phyloP scores from a whole-genome alignment of 1,284 basidiomycete genomes.

The Xerocomus cyaneibrunnescens region DNA sequence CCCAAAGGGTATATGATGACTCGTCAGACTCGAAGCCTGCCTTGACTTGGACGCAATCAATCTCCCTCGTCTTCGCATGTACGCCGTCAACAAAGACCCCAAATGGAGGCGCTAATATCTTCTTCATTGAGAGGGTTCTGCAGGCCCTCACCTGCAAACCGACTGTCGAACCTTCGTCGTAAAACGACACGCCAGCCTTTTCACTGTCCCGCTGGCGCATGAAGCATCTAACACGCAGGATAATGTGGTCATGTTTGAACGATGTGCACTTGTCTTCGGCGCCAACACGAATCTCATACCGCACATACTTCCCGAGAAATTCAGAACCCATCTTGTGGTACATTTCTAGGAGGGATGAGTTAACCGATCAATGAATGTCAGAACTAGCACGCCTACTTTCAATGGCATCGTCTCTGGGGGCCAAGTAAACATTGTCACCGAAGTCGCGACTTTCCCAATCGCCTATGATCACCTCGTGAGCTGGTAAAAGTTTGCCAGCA shows the following conservation, averaged over 20 bases:
- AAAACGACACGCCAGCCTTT: conserved; percentile 4
- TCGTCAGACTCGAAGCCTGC: conserved; percentile 4
- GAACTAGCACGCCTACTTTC: conserved; percentile 19
- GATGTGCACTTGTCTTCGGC: not conserved
- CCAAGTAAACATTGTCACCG: conserved; percentile 15
- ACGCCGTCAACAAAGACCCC: conserved; percentile 1
- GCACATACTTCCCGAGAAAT: conserved; percentile 23
- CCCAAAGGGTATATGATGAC: conserved; percentile 8
- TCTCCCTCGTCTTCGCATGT: not conserved
- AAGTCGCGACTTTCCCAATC: conserved; percentile 28
- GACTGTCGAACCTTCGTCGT: not conserved
- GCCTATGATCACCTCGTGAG: conserved; percentile 21
- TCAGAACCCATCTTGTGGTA: conserved; percentile 23
- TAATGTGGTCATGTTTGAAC: conserved; percentile 7
- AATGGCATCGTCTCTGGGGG: conserved; percentile 25
- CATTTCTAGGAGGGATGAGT: conserved; percentile 10
- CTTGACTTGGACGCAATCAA: not conserved
- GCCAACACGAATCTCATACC: conserved; percentile 8
- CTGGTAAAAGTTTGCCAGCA: conserved; percentile 5
- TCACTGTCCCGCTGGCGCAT: conserved; percentile 13
- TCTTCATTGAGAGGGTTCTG: conserved; percentile 13
- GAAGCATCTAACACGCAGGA: conserved; percentile 13
- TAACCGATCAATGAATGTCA: not conserved
- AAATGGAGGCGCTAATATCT: conserved; percentile 14
- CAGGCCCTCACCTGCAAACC: conserved; percentile 11